These are phyloP conservation scores for Cryptococcus neoformans DNA, from an alignment of 1,284 basidiomycete species.

Conservation along the genomic window DNA sequence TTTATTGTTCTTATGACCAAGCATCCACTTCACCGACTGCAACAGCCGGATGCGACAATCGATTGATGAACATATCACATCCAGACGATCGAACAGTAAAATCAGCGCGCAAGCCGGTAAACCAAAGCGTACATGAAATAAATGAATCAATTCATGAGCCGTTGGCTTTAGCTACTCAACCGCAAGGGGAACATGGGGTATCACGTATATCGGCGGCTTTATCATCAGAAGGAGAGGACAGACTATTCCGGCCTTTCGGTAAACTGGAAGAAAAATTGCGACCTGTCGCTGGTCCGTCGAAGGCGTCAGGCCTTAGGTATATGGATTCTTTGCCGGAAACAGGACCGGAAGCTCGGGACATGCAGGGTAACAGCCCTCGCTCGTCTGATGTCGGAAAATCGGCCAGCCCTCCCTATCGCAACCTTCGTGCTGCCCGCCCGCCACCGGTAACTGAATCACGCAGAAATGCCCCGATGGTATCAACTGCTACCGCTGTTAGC, in stretches of 20 bases:
- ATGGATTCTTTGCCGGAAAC: not conserved
- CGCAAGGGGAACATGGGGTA: too few relatives aligned
- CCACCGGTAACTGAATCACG: conserved; percentile 7
- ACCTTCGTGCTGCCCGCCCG: conserved; percentile 10
- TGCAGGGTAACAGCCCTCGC: not conserved
- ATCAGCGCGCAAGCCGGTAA: too few relatives aligned
- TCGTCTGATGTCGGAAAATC: not conserved
- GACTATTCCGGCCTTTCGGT: conserved; percentile 13
- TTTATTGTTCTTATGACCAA: too few relatives aligned
- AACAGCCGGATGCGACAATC: too few relatives aligned
- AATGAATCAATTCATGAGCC: too few relatives aligned
- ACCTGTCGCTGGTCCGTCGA: not conserved
- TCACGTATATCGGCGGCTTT: too few relatives aligned
- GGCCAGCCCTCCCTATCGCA: conserved; percentile 1
- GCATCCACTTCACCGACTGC: too few relatives aligned
- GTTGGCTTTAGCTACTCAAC: not conserved
- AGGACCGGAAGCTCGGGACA: not conserved
- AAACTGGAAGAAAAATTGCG: not conserved
- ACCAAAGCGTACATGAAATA: too few relatives aligned
- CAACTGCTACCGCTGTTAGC: not conserved
- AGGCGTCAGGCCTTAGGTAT: not conserved
- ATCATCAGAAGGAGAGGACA: not conserved
- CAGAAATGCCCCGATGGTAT: not conserved
- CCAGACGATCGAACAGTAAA: too few relatives aligned
- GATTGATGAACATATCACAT: too few relatives aligned